A percentile compares a stretch with the other conserved stretches of the same genome.
These are phyloP conservation scores for Ascochyta lentis DNA, from an alignment of 2,329 filamentous ascomycete species.

Conservation along the genomic window DNA sequence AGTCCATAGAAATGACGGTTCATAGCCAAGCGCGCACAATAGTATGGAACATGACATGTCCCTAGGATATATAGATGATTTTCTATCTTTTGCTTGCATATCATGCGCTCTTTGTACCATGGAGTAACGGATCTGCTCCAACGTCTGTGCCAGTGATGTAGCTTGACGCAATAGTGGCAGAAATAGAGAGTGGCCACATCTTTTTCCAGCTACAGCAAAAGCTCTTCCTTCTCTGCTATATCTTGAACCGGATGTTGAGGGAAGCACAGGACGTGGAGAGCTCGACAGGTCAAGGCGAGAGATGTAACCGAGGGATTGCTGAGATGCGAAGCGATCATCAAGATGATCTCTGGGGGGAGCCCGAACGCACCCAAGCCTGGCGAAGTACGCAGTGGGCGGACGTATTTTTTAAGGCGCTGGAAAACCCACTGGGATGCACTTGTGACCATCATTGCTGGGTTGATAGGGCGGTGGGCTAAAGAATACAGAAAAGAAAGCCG, in stretches of 20 bases:
- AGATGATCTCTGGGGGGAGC: conserved; percentile 25
- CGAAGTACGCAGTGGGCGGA: conserved; percentile 6
- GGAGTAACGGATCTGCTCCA: too few relatives aligned
- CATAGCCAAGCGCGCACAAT: conserved; percentile 27
- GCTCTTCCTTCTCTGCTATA: too few relatives aligned
- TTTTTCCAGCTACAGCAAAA: too few relatives aligned
- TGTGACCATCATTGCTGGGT: not conserved
- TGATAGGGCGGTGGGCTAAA: not conserved
- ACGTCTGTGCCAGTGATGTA: too few relatives aligned
- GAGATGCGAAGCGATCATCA: conserved; percentile 25
- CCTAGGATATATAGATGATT: too few relatives aligned
- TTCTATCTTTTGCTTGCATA: too few relatives aligned
- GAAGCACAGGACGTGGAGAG: conserved; percentile 21
- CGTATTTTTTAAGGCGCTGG: conserved; percentile 4
- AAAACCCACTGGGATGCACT: not conserved
- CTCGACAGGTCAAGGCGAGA: conserved; percentile 27
- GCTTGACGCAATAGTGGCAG: too few relatives aligned
- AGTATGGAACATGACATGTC: too few relatives aligned
- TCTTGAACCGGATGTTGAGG: conserved; percentile 11
- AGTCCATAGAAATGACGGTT: conserved; percentile 29
- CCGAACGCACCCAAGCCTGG: conserved; percentile 13
- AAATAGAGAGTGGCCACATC: too few relatives aligned
- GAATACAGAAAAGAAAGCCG: not conserved
- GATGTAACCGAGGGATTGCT: conserved; percentile 9
- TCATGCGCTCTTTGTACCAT: too few relatives aligned